These are phyloP conservation scores for Aspergillus saccharolyticus DNA, from an alignment of 495 filamentous ascomycete species.

Conservation along the genomic window DNA sequence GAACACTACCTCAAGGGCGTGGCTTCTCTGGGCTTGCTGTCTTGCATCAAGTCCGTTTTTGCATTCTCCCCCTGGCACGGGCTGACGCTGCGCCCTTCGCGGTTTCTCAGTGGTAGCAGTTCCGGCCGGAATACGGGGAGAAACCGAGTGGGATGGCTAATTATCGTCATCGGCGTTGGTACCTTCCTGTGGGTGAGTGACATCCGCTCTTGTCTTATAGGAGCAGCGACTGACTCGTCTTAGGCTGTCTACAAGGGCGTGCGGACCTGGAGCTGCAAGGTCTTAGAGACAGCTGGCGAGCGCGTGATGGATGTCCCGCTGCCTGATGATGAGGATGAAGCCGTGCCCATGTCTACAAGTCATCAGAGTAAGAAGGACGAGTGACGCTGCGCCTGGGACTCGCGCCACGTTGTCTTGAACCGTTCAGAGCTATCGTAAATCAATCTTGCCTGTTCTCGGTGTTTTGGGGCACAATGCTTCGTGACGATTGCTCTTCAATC, in stretches of 20 bases:
- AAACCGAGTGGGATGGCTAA: constrained; percentile 66
- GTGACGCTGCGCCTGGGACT: background rate
- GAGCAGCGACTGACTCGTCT: constrained; percentile 19
- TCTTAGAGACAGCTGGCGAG: constrained; percentile 71
- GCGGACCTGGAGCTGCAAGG: constrained; percentile 59
- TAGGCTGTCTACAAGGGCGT: constrained; percentile 79
- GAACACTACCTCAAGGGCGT: constrained; percentile 87
- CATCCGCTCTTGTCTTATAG: constrained; percentile 6
- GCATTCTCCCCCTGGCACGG: constrained; percentile 69
- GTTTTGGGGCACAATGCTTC: too few relatives aligned
- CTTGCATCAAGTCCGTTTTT: constrained; percentile 76
- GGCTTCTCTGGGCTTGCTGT: constrained; percentile 75
- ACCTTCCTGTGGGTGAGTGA: constrained; percentile 77
- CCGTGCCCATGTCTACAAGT: background rate
- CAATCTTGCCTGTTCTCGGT: background rate
- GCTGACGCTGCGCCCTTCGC: constrained; percentile 60
- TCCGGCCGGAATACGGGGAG: constrained; percentile 57
- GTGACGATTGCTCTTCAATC: too few relatives aligned
- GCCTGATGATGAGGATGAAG: constrained; percentile 64
- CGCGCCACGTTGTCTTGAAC: background rate
- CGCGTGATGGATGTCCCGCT: constrained; percentile 75
- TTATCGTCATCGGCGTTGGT: constrained; percentile 72
- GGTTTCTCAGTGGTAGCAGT: constrained; percentile 35
- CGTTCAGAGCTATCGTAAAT: background rate
- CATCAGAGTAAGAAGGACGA: constrained; percentile 21